Evolutionary conservation across 1,284 basidiomycete species (phyloP).

Genomic region (Papiliotrema flavescens): DNA sequence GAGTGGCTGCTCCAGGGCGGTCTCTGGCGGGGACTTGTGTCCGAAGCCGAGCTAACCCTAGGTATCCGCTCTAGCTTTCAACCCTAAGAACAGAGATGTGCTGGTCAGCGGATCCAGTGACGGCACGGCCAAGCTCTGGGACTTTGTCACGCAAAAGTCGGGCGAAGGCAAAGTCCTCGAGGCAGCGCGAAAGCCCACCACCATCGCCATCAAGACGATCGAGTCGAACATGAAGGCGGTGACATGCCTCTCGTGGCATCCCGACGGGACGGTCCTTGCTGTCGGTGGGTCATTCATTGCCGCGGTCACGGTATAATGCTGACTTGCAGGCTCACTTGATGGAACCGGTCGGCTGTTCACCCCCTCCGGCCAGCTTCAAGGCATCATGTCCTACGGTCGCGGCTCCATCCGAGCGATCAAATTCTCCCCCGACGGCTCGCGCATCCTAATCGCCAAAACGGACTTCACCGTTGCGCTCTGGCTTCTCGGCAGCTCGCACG

Average conservation of each 20-base stretch:
- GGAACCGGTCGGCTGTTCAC: conserved; percentile 43
- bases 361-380: conserved; percentile 38
- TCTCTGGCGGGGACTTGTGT: not conserved
- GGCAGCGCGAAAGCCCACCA: conserved; percentile 14
- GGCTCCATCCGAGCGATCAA: conserved; percentile 39
- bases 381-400: conserved; percentile 39
- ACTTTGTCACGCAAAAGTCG: conserved; percentile 16
- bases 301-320: not conserved
- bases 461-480: conserved; percentile 30
- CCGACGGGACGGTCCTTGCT: conserved; percentile 41
- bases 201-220: conserved; percentile 37
- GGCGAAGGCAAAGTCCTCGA: not conserved
- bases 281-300: conserved; percentile 20
- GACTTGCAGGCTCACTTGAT: conserved; percentile 22
- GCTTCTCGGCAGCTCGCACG: conserved; percentile 12
- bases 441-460: conserved; percentile 33
- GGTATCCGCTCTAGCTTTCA: conserved; percentile 42
- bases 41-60: conserved; percentile 10
- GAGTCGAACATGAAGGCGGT: conserved; percentile 38
- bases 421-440: conserved; percentile 38
- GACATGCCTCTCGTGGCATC: conserved; percentile 38
- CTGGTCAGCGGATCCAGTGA: conserved; percentile 35
- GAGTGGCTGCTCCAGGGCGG: too few relatives aligned
- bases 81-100: conserved; percentile 36
- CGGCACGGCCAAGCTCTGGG: conserved; percentile 39